Conservation (phyloP, 768 basidiomycete genomes). For the Cystobasidium onofrii region DNA sequence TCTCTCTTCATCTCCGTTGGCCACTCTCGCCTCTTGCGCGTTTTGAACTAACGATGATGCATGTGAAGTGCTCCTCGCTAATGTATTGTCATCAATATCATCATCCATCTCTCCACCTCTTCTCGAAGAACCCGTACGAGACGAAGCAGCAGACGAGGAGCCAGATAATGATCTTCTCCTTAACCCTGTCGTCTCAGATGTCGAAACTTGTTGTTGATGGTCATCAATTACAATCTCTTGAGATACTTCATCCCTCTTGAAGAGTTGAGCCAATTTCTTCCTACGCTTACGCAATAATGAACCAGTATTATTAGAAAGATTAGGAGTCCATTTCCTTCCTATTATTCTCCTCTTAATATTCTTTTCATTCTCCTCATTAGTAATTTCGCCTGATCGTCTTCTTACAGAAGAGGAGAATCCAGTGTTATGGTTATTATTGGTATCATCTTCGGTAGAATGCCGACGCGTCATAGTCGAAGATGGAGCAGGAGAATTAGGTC, state of each 20-base stretch:
- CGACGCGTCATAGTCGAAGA: conserved; percentile 20
- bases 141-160: background rate
- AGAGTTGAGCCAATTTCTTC: conserved; percentile 2
- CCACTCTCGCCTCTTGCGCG: background rate
- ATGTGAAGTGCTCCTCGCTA: background rate
- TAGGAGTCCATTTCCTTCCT: conserved; percentile 15
- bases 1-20: background rate
- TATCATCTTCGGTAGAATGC: background rate
- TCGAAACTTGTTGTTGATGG: background rate
- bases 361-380: conserved; percentile 12
- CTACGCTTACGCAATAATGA: background rate
- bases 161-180: background rate
- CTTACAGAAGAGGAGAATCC: background rate
- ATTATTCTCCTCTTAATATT: background rate
- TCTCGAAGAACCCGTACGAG: background rate
- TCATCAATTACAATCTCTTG: background rate
- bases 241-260: background rate
- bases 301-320: background rate
- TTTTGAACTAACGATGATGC: background rate
- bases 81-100: background rate
- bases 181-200: background rate
- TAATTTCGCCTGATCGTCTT: background rate
- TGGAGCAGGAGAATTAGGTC: conserved; percentile 15
- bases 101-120: background rate
- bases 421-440: background rate